Percentiles rank a stretch among this genome's conserved stretches.
Evolutionary conservation across 495 filamentous ascomycete species (phyloP).

Genomic region (Penicillium silybi): DNA sequence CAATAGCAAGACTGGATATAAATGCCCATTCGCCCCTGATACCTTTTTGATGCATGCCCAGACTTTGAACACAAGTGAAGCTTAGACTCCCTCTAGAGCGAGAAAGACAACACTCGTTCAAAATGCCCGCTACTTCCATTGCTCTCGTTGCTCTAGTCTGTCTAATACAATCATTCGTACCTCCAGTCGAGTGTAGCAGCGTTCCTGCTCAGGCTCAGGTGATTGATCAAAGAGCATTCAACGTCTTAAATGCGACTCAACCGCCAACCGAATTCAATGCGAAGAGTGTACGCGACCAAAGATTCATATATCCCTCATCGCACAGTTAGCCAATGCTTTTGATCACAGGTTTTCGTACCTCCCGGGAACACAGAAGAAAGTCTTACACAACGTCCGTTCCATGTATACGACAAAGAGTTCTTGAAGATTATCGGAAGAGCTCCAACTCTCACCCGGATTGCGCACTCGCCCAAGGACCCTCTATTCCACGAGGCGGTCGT

Average conservation of each 20-base stretch:
- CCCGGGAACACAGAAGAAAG: slow-evolving; percentile 20
- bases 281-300: slow-evolving; percentile 10
- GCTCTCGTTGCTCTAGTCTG: neutral
- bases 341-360: slow-evolving; percentile 14
- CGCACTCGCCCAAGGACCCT: slow-evolving; percentile 28
- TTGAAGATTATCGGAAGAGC: slow-evolving; percentile 14
- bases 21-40: no score
- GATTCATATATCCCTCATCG: neutral
- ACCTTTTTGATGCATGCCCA: no score
- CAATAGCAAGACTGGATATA: no score
- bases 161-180: neutral
- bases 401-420: slow-evolving; percentile 21
- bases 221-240: slow-evolving; percentile 18
- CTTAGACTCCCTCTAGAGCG: no score
- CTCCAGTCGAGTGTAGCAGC: neutral
- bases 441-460: slow-evolving; percentile 20
- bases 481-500: slow-evolving; percentile 50
- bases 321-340: neutral
- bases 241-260: slow-evolving; percentile 14
- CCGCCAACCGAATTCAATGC: slow-evolving; percentile 17
- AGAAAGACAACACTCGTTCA: neutral
- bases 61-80: no score
- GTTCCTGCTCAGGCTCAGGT: slow-evolving; percentile 18
- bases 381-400: slow-evolving; percentile 25
- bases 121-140: neutral